These are phyloP conservation scores for Candida maesae DNA, from an alignment of 805 yeast species.

Conservation along the genomic window DNA sequence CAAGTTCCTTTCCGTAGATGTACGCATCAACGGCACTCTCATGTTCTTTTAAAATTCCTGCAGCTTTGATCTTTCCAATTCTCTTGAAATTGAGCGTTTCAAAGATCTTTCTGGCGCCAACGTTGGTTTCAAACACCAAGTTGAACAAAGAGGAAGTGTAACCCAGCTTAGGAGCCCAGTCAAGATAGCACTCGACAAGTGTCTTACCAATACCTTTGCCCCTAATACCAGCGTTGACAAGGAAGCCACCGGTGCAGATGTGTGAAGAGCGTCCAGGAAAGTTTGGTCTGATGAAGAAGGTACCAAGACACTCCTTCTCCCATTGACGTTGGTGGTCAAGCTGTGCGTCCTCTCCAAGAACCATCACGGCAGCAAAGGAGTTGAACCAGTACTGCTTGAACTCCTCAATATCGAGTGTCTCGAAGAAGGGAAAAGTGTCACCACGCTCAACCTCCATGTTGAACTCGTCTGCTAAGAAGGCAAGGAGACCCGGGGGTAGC, in stretches of 20 bases:
- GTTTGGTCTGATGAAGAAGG: slow-evolving; percentile 80
- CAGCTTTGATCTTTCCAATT: slow-evolving; percentile 78
- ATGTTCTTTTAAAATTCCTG: slow-evolving; percentile 82
- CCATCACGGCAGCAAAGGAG: slow-evolving; percentile 71
- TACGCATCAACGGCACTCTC: slow-evolving; percentile 84
- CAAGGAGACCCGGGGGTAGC: slow-evolving; percentile 73
- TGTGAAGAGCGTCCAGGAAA: slow-evolving; percentile 93
- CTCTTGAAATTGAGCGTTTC: slow-evolving; percentile 73
- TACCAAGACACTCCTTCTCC: slow-evolving; percentile 91
- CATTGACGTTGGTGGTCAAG: slow-evolving; percentile 60
- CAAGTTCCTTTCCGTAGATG: slow-evolving; percentile 78
- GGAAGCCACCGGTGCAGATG: slow-evolving; percentile 83
- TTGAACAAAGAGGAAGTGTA: slow-evolving; percentile 82
- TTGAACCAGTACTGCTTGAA: slow-evolving; percentile 89
- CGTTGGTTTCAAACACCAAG: slow-evolving; percentile 83
- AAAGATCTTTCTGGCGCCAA: slow-evolving; percentile 74
- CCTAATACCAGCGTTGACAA: slow-evolving; percentile 90
- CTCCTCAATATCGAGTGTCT: slow-evolving; percentile 67
- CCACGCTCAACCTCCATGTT: slow-evolving; percentile 91
- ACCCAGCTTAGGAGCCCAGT: slow-evolving; percentile 90
- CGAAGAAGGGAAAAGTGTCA: slow-evolving; percentile 82
- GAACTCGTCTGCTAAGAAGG: slow-evolving; percentile 85
- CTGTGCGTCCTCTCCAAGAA: slow-evolving; percentile 69
- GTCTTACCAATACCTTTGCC: slow-evolving; percentile 90
- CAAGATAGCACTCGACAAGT: slow-evolving; percentile 74